Conservation (phyloP, 345 rosid species). For the Populus alba region DNA sequence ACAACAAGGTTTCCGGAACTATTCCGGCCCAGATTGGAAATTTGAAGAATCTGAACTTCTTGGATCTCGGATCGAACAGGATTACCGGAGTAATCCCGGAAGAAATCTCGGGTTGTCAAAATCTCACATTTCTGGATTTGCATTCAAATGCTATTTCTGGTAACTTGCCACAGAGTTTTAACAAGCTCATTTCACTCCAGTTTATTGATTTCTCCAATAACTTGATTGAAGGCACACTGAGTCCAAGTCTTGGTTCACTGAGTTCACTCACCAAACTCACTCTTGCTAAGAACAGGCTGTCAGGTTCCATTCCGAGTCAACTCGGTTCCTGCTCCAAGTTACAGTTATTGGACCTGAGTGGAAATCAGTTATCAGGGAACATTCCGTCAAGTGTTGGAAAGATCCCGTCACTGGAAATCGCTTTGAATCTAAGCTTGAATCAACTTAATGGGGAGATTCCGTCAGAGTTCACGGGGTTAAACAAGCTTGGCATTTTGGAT, state of each 20-base stretch:
- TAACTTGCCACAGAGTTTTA: constrained; percentile 47
- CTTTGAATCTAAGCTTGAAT: constrained; percentile 80
- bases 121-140: constrained; percentile 70
- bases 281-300: constrained; percentile 54
- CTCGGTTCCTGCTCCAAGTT: constrained; percentile 66
- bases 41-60: constrained; percentile 59
- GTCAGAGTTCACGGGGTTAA: constrained; percentile 47
- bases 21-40: constrained; percentile 59
- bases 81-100: constrained; percentile 57
- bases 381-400: constrained; percentile 63
- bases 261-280: constrained; percentile 68
- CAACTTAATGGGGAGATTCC: constrained; percentile 60
- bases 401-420: constrained; percentile 68
- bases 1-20: constrained; percentile 52
- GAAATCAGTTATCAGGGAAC: constrained; percentile 54
- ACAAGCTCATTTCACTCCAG: constrained; percentile 49
- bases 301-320: constrained; percentile 62
- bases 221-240: constrained; percentile 47
- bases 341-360: constrained; percentile 70
- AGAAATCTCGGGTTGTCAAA: constrained; percentile 56
- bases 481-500: constrained; percentile 66
- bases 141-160: constrained; percentile 75
- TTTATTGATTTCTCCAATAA: constrained; percentile 68
- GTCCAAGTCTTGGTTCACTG: constrained; percentile 56
- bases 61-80: constrained; percentile 70